A percentile compares a stretch with the other conserved stretches of the same genome.
These are phyloP conservation scores for Ottelia alismoides DNA, from an alignment of 106 monocot species.

Conservation along the genomic window DNA sequence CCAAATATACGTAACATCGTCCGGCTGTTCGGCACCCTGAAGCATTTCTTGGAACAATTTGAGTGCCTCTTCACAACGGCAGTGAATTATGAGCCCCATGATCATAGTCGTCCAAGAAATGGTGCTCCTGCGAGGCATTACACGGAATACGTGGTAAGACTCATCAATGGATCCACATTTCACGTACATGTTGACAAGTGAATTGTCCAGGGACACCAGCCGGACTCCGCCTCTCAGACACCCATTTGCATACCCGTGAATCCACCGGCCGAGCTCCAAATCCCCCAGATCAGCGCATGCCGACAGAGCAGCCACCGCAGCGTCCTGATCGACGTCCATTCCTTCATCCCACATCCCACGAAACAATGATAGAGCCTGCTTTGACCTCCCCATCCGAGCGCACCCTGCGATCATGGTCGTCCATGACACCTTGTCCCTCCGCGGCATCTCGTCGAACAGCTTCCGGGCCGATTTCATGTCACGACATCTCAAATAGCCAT, in stretches of 20 bases:
- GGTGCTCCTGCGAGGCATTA: too few relatives aligned
- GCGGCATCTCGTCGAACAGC: slow-evolving; percentile 12
- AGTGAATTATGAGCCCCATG: slow-evolving; percentile 4
- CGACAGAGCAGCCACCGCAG: slow-evolving; percentile 9
- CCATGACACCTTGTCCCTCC: slow-evolving; percentile 13
- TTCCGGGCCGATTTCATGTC: slow-evolving; percentile 3
- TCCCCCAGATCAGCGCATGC: slow-evolving; percentile 14
- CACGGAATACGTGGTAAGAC: neutral
- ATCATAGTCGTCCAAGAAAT: too few relatives aligned
- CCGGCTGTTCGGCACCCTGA: slow-evolving; percentile 4
- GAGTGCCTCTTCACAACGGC: slow-evolving; percentile 10
- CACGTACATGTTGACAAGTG: too few relatives aligned
- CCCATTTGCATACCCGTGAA: too few relatives aligned
- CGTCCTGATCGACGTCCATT: slow-evolving; percentile 11
- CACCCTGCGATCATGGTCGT: slow-evolving; percentile 19
- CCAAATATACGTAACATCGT: too few relatives aligned
- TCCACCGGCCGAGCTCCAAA: slow-evolving; percentile 4
- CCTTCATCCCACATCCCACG: slow-evolving; percentile 3
- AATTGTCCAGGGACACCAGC: slow-evolving; percentile 13
- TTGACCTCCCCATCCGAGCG: too few relatives aligned
- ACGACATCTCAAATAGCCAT: too few relatives aligned
- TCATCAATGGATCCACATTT: too few relatives aligned
- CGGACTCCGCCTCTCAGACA: neutral
- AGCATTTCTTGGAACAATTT: slow-evolving; percentile 11
- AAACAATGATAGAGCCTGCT: slow-evolving; percentile 10